These are phyloP conservation scores for Dioscorea zingiberensis DNA, from an alignment of 106 monocot species.

Conservation along the genomic window DNA sequence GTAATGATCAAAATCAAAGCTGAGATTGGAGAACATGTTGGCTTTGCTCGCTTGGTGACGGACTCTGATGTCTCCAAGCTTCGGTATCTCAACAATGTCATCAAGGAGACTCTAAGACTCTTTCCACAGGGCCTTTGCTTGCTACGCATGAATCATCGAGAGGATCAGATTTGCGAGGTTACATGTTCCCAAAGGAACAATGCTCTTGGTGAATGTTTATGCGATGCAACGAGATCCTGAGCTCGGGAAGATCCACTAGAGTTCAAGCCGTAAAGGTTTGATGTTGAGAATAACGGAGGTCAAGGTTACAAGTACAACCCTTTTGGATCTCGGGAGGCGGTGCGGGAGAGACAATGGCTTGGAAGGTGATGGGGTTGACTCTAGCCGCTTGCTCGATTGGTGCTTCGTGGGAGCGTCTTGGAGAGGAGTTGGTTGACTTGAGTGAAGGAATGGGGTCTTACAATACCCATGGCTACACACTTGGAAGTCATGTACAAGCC, in stretches of 20 bases:
- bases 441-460: slow-evolving; percentile 5
- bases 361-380: background rate
- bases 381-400: slow-evolving; percentile 12
- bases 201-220: slow-evolving; percentile 14
- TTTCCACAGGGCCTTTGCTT: slow-evolving; percentile 9
- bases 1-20: slow-evolving; percentile 2
- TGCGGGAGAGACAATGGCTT: slow-evolving; percentile 4
- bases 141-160: background rate
- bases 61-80: slow-evolving; percentile 19
- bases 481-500: slow-evolving; percentile 18
- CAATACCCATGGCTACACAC: slow-evolving; percentile 2
- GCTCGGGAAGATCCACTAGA: background rate
- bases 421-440: slow-evolving; percentile 10
- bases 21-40: slow-evolving; percentile 6
- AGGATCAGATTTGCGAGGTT: slow-evolving; percentile 3
- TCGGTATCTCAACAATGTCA: slow-evolving; percentile 9
- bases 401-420: slow-evolving; percentile 6
- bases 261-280: slow-evolving; percentile 20
- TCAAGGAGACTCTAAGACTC: slow-evolving; percentile 10
- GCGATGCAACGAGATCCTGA: slow-evolving; percentile 11
- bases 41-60: background rate
- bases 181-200: slow-evolving; percentile 6
- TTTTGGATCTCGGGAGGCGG: slow-evolving; percentile 15
- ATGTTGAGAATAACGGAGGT: background rate
- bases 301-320: slow-evolving; percentile 2